These are phyloP conservation scores for Xylaria sp. DNA, from an alignment of 2,329 filamentous ascomycete genomes.

Conservation along the genomic window DNA sequence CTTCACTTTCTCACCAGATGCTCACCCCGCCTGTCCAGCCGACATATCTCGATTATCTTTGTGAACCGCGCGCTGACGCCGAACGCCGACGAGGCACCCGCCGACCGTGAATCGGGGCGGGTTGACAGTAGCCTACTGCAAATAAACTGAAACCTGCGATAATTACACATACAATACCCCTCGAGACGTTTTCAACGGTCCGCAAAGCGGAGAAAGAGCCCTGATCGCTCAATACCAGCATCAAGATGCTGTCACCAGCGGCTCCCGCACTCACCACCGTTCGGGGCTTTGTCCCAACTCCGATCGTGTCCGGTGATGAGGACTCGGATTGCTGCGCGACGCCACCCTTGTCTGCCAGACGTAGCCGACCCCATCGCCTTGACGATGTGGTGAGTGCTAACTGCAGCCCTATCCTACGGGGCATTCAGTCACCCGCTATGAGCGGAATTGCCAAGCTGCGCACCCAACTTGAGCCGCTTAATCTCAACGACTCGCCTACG, in stretches of 20 bases:
- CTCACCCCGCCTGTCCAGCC: constrained; percentile 57
- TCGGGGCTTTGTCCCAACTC: constrained; percentile 62
- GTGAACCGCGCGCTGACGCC: constrained; percentile 61
- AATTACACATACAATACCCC: not conserved
- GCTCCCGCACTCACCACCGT: constrained; percentile 59
- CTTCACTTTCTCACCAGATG: constrained; percentile 63
- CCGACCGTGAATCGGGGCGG: constrained; percentile 48
- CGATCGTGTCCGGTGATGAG: constrained; percentile 61
- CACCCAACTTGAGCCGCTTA: constrained; percentile 79
- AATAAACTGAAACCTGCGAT: not conserved
- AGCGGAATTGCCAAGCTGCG: constrained; percentile 85
- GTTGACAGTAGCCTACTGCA: constrained; percentile 30
- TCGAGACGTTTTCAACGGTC: not conserved
- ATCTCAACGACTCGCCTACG: constrained; percentile 62
- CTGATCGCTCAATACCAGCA: not conserved
- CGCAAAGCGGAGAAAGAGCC: no score
- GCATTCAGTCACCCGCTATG: constrained; percentile 57
- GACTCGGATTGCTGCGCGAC: constrained; percentile 58
- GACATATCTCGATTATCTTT: constrained; percentile 55
- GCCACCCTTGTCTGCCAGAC: constrained; percentile 46
- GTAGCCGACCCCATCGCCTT: constrained; percentile 49
- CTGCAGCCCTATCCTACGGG: constrained; percentile 65
- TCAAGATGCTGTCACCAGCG: constrained; percentile 53
- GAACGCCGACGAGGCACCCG: constrained; percentile 62
- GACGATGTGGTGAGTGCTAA: constrained; percentile 66